Evolutionary conservation across 2,329 filamentous ascomycete species (phyloP), one percentile per base, ranked within the genome.

Genomic region (Balansia obtecta): DNA sequence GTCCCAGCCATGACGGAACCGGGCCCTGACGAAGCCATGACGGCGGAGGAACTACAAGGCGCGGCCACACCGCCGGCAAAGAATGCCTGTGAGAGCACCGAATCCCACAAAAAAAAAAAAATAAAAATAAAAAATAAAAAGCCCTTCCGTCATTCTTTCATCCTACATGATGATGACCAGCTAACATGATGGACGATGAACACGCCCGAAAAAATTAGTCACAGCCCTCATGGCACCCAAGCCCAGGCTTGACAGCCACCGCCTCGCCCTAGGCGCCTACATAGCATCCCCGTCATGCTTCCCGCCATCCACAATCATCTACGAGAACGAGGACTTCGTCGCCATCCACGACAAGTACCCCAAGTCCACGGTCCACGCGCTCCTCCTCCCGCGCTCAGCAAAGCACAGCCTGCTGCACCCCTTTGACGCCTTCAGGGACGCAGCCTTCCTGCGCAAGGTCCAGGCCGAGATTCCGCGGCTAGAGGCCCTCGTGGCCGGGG

Each of bases 261-360:
- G 83, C 47, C 74, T 84, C 59, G 83, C 75, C 0, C 73, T 93
- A 0, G 81, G 79, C 37, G 69, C 72, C 27, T 93, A 93, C 64
- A 80, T 87, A 46, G 62, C 69, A 15, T 65, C 77, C 39, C 87
- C 88, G 0, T 71, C 76, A 45, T 73, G 75, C 3, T 84, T 80
- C 55, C 76, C 82, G 1, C 61, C 77, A 1, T 76, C 73, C 5
- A 69, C 76, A 9, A 77, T 90, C 18, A 74, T 91, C 56, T 82
- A 81, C 58, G 72, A 84, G 67, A 80, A 79, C 58, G 72, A 79
- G 11, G 71, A 80, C 53, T 88, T 86, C 57, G 85, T 90, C 50
- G 77, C 81, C 18, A 86, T 97, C 64, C 76, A 83, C 58, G 93
- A 98, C 69, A 72, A 81, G 54, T 98, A 81, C 63, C 90, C 93